These are phyloP conservation scores for Rosa multiflora DNA, from an alignment of 306 rosid species.

Conservation along the genomic window DNA sequence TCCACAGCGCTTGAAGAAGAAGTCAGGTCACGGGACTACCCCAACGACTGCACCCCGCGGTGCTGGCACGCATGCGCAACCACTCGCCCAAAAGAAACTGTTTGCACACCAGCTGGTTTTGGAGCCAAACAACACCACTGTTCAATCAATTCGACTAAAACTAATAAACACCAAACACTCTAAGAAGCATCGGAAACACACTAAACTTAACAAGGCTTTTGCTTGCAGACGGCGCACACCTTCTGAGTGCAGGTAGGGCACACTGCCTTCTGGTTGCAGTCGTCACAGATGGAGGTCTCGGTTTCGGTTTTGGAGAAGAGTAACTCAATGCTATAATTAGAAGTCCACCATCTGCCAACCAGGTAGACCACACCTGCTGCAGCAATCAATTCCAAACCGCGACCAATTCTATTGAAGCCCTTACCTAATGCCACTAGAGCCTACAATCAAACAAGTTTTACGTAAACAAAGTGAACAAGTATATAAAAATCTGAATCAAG, in stretches of 20 bases:
- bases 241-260: background rate
- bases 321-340: background rate
- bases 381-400: background rate
- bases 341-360: background rate
- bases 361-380: background rate
- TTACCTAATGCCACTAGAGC: background rate
- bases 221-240: conserved; percentile 1
- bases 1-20: no score
- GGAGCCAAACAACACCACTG: no score
- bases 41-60: no score
- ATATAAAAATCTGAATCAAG: no score
- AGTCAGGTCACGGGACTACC: no score
- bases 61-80: no score
- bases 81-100: no score
- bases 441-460: background rate
- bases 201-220: background rate
- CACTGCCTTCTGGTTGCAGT: background rate
- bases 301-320: background rate
- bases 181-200: background rate
- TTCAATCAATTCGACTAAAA: background rate
- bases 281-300: background rate
- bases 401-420: background rate
- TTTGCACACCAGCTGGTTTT: no score
- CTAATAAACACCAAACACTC: background rate
- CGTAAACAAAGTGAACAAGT: background rate